Conservation (phyloP, 2,329 filamentous ascomycete genomes). For the Colletotrichum truncatum region DNA sequence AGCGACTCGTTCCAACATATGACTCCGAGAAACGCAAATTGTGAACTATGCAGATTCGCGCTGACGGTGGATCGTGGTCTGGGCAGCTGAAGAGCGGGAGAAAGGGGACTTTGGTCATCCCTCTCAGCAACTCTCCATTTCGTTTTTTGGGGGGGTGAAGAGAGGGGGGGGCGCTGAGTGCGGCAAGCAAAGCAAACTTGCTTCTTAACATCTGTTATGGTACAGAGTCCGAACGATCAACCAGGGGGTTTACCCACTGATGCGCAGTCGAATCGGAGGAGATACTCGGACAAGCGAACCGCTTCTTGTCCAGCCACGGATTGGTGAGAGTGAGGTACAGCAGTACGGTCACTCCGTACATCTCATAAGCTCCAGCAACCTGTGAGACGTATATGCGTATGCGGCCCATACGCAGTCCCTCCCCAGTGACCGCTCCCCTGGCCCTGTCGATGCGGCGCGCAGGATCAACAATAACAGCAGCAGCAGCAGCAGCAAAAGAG, state of each 20-base stretch:
- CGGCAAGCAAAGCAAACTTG: background rate
- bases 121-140: background rate
- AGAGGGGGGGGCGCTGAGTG: background rate
- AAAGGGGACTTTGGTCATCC: background rate
- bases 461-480: background rate
- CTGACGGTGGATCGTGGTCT: background rate
- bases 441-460: constrained; percentile 11
- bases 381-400: no score
- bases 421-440: background rate
- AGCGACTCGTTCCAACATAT: background rate
- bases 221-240: background rate
- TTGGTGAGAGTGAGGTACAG: no score
- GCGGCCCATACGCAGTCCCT: background rate
- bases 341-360: background rate
- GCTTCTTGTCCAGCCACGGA: background rate
- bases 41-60: constrained; percentile 4
- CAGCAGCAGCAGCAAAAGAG: background rate
- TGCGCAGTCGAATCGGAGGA: background rate
- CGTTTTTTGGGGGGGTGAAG: no score
- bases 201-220: no score
- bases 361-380: background rate
- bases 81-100: background rate
- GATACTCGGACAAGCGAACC: constrained; percentile 3
- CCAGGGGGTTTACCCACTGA: background rate
- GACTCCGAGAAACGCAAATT: background rate